Conservation (phyloP, 495 filamentous ascomycete species). For the Aspergillus haitiensis region DNA sequence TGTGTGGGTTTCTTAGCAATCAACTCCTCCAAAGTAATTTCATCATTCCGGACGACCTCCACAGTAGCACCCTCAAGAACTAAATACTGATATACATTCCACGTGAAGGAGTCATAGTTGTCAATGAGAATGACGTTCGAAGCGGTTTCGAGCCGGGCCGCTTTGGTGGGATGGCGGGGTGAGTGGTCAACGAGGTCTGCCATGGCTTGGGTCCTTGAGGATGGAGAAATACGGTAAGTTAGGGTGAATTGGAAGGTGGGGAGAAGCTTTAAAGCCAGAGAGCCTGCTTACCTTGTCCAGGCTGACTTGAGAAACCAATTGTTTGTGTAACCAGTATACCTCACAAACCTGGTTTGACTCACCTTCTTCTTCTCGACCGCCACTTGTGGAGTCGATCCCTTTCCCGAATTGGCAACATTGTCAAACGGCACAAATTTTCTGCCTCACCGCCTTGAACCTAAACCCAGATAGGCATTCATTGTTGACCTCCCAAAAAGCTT, state of each 20-base stretch:
- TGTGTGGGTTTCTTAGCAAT: slow-evolving; percentile 84
- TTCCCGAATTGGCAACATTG: slow-evolving; percentile 17
- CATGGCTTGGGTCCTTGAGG: slow-evolving; percentile 17
- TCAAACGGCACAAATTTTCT: slow-evolving; percentile 19
- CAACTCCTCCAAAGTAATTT: slow-evolving; percentile 81
- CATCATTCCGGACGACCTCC: slow-evolving; percentile 87
- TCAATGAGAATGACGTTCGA: slow-evolving; percentile 94
- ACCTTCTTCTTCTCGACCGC: slow-evolving; percentile 6
- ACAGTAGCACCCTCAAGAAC: slow-evolving; percentile 90
- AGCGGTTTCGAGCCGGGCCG: slow-evolving; percentile 67
- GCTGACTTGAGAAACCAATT: slow-evolving; percentile 4
- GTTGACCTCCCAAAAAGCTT: slow-evolving; percentile 37
- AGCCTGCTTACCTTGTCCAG: slow-evolving; percentile 12
- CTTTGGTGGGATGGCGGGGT: slow-evolving; percentile 72
- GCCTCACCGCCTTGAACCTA: slow-evolving; percentile 43
- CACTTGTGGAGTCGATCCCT: slow-evolving; percentile 10
- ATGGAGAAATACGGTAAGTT: slow-evolving; percentile 1
- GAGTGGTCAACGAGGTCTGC: slow-evolving; percentile 81
- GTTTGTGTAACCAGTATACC: slow-evolving; percentile 1
- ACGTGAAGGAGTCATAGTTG: slow-evolving; percentile 99
- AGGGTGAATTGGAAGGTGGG: slow-evolving; percentile 6
- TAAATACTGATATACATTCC: slow-evolving; percentile 98
- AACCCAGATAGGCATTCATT: slow-evolving; percentile 42
- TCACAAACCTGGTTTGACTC: slow-evolving; percentile 12
- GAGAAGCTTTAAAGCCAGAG: too few relatives aligned